Conservation (phyloP, 2,329 filamentous ascomycete species). For the Aspergillus sp. region DNA sequence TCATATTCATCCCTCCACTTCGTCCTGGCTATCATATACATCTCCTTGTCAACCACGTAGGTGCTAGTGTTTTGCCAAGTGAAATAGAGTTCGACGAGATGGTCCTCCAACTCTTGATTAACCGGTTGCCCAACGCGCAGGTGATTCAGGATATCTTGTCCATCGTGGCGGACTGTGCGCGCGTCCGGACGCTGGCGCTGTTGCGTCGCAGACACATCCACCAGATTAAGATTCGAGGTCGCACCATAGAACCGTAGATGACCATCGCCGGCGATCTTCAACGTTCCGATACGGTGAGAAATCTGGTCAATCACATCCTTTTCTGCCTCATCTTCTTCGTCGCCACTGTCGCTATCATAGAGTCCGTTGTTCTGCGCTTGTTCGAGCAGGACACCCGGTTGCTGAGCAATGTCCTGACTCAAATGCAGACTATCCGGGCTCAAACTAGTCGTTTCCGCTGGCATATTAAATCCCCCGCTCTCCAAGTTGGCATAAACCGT, state of each 20-base stretch:
- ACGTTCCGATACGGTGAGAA: conserved; percentile 38
- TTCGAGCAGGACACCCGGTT: conserved; percentile 15
- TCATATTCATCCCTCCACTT: conserved; percentile 33
- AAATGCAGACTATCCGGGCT: conserved; percentile 21
- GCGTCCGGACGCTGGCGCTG: conserved; percentile 31
- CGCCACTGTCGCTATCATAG: conserved; percentile 26
- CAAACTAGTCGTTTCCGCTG: conserved; percentile 15
- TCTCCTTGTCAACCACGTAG: conserved; percentile 40
- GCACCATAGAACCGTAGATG: conserved; percentile 41
- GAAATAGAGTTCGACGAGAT: conserved; percentile 42
- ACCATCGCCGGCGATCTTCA: conserved; percentile 39
- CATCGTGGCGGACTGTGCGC: conserved; percentile 33
- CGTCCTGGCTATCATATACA: conserved; percentile 29
- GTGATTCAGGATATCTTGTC: conserved; percentile 36
- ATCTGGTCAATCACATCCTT: conserved; percentile 39
- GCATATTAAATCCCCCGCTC: conserved; percentile 9
- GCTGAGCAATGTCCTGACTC: conserved; percentile 21
- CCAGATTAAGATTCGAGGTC: conserved; percentile 39
- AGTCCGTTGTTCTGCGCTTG: conserved; percentile 17
- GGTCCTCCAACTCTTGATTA: conserved; percentile 36
- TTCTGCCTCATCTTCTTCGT: conserved; percentile 32
- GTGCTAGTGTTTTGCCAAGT: conserved; percentile 44
- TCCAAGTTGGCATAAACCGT: conserved; percentile 29
- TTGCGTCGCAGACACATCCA: conserved; percentile 32
- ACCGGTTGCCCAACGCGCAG: conserved; percentile 37